Base-by-base conservation (phyloP, 768 basidiomycete species). In the Tulasnella sp. region DNA sequence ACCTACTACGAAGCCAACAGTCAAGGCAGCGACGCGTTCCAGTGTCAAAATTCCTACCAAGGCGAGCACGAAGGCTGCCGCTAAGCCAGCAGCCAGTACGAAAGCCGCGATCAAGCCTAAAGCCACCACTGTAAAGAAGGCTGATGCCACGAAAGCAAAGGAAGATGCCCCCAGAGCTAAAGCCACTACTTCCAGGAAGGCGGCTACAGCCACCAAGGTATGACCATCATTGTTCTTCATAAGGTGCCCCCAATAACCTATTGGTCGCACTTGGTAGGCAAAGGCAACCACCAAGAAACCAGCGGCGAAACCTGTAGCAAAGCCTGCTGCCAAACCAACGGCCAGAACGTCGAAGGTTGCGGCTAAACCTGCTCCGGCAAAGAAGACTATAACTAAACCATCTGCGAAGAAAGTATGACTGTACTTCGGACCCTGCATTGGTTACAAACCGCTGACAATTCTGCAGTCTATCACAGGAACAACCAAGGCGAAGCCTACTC, bases 21-120 rank as follows among this genome's bases (percentile, higher is more conserved):
- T 40, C 27, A 43, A 9, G 17, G 41, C 41, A n/a, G 27, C 61
- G 63, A 59, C 67, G 65, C 61, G 65, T 59, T 67, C 57, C 23
- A 48, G 68, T 63, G 55, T 65, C 42, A 39, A 59, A 31, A 55
- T 67, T 40, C 50, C 63, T 57, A 65, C 66, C 62, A 65, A 65
- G 61, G 51, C 65, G 23, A 65, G 62, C 49, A 59, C 64, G 19
- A 31, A 17, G 23, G 35, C 45, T 7, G 19, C 23, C 15, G 35
- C 54, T 14, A 48, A 48, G 36, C 19, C 53, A 14, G 57, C 55
- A 45, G 23, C 59, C 7, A 35, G 45, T 48, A 45, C 59, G n/a
- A 12, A 41, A 6, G 49, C 41, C 15, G n/a, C 59, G 14, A 57
- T 23, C 49, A 68, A 63, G 54, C 65, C 45, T 31, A 61, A 29